Base-by-base conservation (phyloP, 345 rosid species). In the Citropsis articulata region DNA sequence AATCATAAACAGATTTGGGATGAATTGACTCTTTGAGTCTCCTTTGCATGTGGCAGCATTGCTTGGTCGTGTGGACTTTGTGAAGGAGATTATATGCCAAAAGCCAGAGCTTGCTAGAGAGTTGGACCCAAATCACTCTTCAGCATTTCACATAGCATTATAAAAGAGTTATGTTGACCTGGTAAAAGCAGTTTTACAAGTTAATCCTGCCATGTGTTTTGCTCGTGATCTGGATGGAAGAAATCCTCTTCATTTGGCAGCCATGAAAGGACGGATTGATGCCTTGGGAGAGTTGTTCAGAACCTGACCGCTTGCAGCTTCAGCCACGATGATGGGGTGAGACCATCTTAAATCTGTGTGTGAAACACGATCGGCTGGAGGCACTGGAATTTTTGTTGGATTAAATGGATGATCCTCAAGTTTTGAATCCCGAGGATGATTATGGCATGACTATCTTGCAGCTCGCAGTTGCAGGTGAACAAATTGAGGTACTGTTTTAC, bases 141-240 rank as follows among this genome's bases (percentile, higher is more conserved):
- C 36, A 5, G 0, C 36, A 35, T 7, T 35, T 33, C 35, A 33
- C 35, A 33, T 33, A 35, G 36, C 36, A 35, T 35, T 7, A 0
- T 0, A 35, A 35, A 35, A 35, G 0, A 0, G 36, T 35, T 0
- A 35, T 35, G 36, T 35, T 5, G 0, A 35, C 36, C 5, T 0
- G 36, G 0, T 35, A 35, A 35, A 35, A 35, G 36, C 36, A 35
- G 0, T 35, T 35, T 35, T 6, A 35, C 36, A 0, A 35, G 36
- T 35, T 35, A 1, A 35, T 35, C 36, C 36, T 35, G 36, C 36
- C 36, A 0, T 35, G 36, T 35, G 36, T 35, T 35, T 35, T 35
- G 36, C 36, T 35, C 7, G 0, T 0, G 36, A 35, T 6, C 7
- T 35, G 36, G 36, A 35, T 35, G 36, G 36, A 35, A 35, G 36